Conservation (phyloP, 768 basidiomycete genomes). For the Tylopilus sp. region DNA sequence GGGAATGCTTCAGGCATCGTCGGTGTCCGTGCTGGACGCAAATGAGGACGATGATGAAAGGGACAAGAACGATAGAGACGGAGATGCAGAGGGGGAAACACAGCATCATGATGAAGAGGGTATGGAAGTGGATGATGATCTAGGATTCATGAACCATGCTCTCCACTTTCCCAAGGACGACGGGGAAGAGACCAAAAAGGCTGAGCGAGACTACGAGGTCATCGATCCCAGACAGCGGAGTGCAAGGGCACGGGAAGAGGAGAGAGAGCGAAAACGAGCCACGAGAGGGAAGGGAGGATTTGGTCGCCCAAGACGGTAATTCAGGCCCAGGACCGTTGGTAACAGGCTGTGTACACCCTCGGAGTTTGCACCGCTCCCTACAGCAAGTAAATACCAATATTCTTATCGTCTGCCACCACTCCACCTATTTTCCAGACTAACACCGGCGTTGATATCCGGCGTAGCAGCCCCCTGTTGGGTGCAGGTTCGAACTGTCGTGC, state of each 20-base stretch:
- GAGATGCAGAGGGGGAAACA: slow-evolving; percentile 7
- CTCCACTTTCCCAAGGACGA: slow-evolving; percentile 79
- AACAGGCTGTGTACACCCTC: background rate
- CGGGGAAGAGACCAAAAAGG: slow-evolving; percentile 69
- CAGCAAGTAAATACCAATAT: background rate
- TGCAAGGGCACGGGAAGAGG: slow-evolving; percentile 75
- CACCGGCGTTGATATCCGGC: background rate
- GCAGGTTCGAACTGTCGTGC: background rate
- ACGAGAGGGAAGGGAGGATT: slow-evolving; percentile 22
- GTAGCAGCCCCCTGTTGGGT: background rate
- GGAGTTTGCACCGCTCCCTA: background rate
- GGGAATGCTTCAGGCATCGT: slow-evolving; percentile 53
- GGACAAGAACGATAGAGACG: slow-evolving; percentile 14
- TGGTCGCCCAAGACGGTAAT: slow-evolving; percentile 23
- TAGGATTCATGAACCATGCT: slow-evolving; percentile 68
- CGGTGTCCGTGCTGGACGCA: slow-evolving; percentile 32
- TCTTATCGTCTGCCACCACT: background rate
- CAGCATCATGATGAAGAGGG: slow-evolving; percentile 42
- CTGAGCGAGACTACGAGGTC: slow-evolving; percentile 84
- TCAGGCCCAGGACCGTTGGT: too few species aligned
- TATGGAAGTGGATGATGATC: slow-evolving; percentile 77
- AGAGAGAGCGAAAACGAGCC: slow-evolving; percentile 57
- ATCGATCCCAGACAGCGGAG: slow-evolving; percentile 78
- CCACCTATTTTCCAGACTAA: background rate
- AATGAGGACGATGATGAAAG: slow-evolving; percentile 14